Percentiles rank a stretch among this genome's conserved stretches.
phyloP scores from a whole-genome alignment of 768 basidiomycete species.

The Hygrophorus pudorinus region DNA sequence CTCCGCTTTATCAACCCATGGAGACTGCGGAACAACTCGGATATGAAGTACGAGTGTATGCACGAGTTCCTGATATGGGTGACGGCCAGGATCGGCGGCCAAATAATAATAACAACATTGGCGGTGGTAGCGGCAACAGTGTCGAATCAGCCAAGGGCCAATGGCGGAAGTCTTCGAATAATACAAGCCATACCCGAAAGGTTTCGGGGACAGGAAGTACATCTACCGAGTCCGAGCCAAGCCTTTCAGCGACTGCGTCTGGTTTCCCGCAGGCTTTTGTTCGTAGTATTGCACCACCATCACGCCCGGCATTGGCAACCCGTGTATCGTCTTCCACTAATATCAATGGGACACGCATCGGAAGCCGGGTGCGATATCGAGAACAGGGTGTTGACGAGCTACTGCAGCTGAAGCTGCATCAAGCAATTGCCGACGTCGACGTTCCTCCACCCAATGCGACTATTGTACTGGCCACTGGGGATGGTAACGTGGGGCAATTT shows the following conservation, averaged over 20 bases:
- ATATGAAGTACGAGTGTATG: constrained; percentile 63
- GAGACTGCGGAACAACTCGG: constrained; percentile 61
- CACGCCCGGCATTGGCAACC: constrained; percentile 7
- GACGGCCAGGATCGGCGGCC: constrained; percentile 16
- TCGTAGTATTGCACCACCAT: constrained; percentile 12
- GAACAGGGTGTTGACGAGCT: constrained; percentile 96
- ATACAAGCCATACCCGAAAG: constrained; percentile 19
- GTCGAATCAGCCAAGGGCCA: neutral
- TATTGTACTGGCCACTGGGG: constrained; percentile 89
- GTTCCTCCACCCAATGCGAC: constrained; percentile 56
- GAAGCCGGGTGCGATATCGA: constrained; percentile 48
- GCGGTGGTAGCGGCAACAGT: neutral
- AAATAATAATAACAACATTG: neutral
- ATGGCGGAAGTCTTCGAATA: constrained; percentile 9
- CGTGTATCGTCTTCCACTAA: constrained; percentile 8
- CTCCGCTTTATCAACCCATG: constrained; percentile 79
- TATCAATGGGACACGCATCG: constrained; percentile 11
- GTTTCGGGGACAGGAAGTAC: constrained; percentile 24
- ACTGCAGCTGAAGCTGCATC: constrained; percentile 85
- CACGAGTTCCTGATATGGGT: constrained; percentile 47
- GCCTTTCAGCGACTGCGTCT: constrained; percentile 17
- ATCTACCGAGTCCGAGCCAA: constrained; percentile 18
- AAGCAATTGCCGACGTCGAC: constrained; percentile 64
- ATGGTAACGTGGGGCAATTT: constrained; percentile 88
- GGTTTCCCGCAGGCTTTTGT: constrained; percentile 18